A percentile compares a stretch with the other conserved stretches of the same genome.
Evolutionary conservation across 208 protist genomes (phyloP).

Genomic region (Trypanosoma congolense): DNA sequence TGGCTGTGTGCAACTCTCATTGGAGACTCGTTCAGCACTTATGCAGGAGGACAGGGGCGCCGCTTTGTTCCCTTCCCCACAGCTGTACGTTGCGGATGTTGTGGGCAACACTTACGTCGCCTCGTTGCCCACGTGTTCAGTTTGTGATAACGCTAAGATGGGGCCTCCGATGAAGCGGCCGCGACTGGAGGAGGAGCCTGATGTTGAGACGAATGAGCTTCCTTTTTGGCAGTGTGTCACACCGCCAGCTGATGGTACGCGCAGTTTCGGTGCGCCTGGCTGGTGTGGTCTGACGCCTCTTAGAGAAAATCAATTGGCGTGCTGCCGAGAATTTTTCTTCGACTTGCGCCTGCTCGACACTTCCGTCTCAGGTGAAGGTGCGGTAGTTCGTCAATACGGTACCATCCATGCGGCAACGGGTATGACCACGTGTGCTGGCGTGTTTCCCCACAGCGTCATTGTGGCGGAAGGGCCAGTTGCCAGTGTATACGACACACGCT

Average conservation of each 20-base stretch:
- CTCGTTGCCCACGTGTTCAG: constrained; percentile 11
- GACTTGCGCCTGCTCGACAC: constrained; percentile 67
- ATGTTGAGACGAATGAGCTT: constrained; percentile 1
- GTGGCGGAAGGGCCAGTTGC: constrained; percentile 64
- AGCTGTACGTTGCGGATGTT: constrained; percentile 15
- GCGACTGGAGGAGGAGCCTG: constrained; percentile 3
- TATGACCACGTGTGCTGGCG: constrained; percentile 25
- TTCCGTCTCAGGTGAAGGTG: constrained; percentile 1
- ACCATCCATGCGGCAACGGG: constrained; percentile 69
- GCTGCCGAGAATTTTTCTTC: constrained; percentile 53
- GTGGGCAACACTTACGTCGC: constrained; percentile 21
- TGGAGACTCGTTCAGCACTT: constrained; percentile 7
- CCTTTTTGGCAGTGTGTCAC: constrained; percentile 29
- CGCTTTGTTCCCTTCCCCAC: constrained; percentile 6
- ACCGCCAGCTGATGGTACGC: constrained; percentile 8
- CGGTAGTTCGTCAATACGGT: constrained; percentile 50
- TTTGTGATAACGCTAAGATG: background rate
- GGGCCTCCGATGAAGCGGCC: constrained; percentile 14
- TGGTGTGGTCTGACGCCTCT: constrained; percentile 42
- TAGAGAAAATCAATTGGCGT: constrained; percentile 22
- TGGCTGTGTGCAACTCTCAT: constrained; percentile 12
- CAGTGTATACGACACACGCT: constrained; percentile 69
- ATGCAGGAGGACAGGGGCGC: background rate
- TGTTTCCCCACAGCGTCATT: constrained; percentile 32
- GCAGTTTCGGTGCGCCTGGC: constrained; percentile 29